These are phyloP conservation scores for Coniferiporia weirii DNA, from an alignment of 1,284 basidiomycete genomes.

Conservation along the genomic window DNA sequence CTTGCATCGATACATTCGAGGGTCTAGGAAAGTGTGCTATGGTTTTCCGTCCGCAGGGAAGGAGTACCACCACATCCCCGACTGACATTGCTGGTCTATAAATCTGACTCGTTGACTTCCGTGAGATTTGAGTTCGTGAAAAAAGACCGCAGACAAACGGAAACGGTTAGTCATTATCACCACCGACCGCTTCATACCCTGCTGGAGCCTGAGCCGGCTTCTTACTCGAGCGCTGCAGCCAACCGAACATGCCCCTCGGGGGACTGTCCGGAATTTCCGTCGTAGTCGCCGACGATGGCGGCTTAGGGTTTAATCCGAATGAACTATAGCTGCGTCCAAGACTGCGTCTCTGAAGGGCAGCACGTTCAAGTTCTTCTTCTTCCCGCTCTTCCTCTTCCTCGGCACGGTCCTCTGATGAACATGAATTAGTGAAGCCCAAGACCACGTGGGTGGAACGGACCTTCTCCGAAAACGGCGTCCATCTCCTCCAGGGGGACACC, in stretches of 20 bases:
- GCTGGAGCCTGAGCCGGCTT: background rate
- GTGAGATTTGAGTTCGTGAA: background rate
- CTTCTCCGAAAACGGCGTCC: constrained; percentile 81
- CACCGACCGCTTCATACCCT: background rate
- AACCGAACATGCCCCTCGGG: background rate
- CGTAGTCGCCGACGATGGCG: background rate
- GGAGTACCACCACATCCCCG: too few species aligned
- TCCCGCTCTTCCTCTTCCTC: constrained; percentile 48
- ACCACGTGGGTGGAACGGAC: constrained; percentile 30
- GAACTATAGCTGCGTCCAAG: constrained; percentile 8
- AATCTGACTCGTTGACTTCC: background rate
- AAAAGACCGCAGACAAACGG: background rate
- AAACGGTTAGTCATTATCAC: background rate
- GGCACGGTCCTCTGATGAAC: constrained; percentile 55
- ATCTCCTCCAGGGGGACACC: constrained; percentile 78
- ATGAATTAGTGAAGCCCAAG: constrained; percentile 22
- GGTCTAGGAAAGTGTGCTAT: too few species aligned
- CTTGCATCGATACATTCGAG: too few species aligned
- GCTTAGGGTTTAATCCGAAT: background rate
- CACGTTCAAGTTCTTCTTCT: constrained; percentile 22
- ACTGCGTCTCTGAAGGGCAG: constrained; percentile 3
- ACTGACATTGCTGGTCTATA: background rate
- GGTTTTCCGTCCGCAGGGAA: too few species aligned
- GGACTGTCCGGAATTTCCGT: background rate
- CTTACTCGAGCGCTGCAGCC: background rate